phyloP scores from a whole-genome alignment of 2,329 filamentous ascomycete genomes.

The Zalaria sp. region DNA sequence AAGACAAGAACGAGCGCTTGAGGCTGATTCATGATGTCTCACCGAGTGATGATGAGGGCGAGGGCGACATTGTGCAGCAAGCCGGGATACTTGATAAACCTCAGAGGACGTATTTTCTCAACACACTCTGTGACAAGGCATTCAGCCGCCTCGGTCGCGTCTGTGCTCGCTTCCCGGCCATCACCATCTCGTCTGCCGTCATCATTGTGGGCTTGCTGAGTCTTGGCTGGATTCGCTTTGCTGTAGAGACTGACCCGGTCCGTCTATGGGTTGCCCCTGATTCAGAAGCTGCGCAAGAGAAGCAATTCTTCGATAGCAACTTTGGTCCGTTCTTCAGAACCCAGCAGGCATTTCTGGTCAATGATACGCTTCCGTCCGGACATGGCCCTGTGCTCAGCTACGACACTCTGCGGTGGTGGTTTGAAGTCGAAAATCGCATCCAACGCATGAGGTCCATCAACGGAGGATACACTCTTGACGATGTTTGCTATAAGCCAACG shows the following conservation, averaged over 20 bases:
- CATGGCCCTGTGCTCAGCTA: conserved; percentile 72
- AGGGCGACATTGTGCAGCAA: conserved; percentile 68
- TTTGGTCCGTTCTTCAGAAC: conserved; percentile 95
- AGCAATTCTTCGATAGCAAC: conserved; percentile 80
- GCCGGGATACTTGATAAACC: conserved; percentile 66
- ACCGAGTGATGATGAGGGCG: conserved; percentile 85
- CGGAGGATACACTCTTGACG: conserved; percentile 55
- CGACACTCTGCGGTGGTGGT: conserved; percentile 87
- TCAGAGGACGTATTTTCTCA: conserved; percentile 66
- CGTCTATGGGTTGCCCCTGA: conserved; percentile 93
- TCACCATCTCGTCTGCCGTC: conserved; percentile 69
- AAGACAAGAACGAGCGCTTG: conserved; percentile 67
- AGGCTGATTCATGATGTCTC: conserved; percentile 72
- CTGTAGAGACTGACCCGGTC: conserved; percentile 82
- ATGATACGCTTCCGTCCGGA: conserved; percentile 54
- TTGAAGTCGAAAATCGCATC: conserved; percentile 71
- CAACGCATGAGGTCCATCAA: conserved; percentile 55
- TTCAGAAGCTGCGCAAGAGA: conserved; percentile 81
- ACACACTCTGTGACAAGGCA: conserved; percentile 63
- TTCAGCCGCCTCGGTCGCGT: conserved; percentile 70
- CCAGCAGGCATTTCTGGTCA: conserved; percentile 87
- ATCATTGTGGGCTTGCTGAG: conserved; percentile 66
- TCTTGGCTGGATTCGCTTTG: conserved; percentile 74
- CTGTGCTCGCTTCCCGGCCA: conserved; percentile 69
- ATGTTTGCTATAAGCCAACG: conserved; percentile 90